Conservation (phyloP, 1,284 basidiomycete genomes). For the Puccinia hordei region DNA sequence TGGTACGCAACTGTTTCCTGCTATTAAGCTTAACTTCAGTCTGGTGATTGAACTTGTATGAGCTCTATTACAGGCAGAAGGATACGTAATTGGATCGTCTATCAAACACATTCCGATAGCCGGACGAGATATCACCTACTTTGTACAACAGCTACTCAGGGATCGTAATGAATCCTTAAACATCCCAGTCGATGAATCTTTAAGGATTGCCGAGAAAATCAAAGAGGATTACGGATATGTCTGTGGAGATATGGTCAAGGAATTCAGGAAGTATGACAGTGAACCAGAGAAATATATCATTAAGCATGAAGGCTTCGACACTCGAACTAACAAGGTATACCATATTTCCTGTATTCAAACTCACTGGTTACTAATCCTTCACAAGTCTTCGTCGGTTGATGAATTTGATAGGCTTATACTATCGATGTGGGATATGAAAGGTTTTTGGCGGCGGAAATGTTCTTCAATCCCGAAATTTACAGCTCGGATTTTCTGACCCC, state of each 20-base stretch:
- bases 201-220: constrained; percentile 87
- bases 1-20: constrained; percentile 62
- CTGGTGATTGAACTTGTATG: not conserved
- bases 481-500: constrained; percentile 98
- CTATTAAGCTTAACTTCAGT: not conserved
- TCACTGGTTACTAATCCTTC: not conserved
- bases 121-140: constrained; percentile 93
- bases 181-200: constrained; percentile 95
- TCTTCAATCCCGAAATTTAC: constrained; percentile 99
- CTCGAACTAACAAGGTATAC: constrained; percentile 83
- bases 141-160: constrained; percentile 92
- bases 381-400: not conserved
- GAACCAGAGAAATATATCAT: constrained; percentile 97
- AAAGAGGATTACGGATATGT: constrained; percentile 99
- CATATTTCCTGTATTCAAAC: not conserved
- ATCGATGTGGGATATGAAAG: constrained; percentile 98
- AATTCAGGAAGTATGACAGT: constrained; percentile 95
- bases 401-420: constrained; percentile 70
- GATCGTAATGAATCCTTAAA: constrained; percentile 87
- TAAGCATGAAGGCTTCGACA: constrained; percentile 88
- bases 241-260: constrained; percentile 98
- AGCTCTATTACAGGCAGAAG: constrained; percentile 68
- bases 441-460: constrained; percentile 98
- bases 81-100: constrained; percentile 97
- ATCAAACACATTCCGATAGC: constrained; percentile 99